Evolutionary conservation across 257 asterid genomes (phyloP), one percentile per base, ranked within the genome.

Genomic region (Fraxinus anomala): DNA sequence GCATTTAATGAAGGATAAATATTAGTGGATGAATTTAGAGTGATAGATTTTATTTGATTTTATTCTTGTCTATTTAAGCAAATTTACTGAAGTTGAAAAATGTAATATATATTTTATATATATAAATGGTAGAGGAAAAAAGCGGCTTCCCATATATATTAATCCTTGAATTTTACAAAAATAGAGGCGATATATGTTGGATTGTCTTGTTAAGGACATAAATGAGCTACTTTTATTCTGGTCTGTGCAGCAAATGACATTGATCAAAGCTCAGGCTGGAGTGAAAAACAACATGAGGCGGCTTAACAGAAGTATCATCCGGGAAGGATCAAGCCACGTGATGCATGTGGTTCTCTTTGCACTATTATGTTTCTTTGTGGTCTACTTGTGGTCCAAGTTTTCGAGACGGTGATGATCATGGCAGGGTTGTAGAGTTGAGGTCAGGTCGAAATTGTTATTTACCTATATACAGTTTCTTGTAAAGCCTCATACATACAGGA

Each of bases 181-280:
- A 3, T 13, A 26, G 5, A 65, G 19, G 74, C 69, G 49, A 10
- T 37, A 56, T n/a, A 56, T 61, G 26, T 23, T 12, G 17, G 69
- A 5, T 56, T 30, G 77, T 67, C 70, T 37, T 33, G 66, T 79
- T 33, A 68, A 56, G 66, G 66, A 17, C 21, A 56, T 6, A 63
- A 63, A 26, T 21, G 69, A 26, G 34, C 17, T 12, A 7, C 36
- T 24, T 5, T 23, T 11, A 3, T 63, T 26, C 36, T 26, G 33
- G 33, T 49, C 2, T 47, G 31, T 75, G 74, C 89, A 90, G 97
- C 97, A 92, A 90, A 92, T 89, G 93, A 90, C 94, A n/a, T 51
- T 92, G 81, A 85, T 85, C 81, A 92, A 92, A 89, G 94, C 94
- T 83, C 97, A 90, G 76, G 96, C 97, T 14, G 97, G 96, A 68